phyloP scores from a whole-genome alignment of 2,329 filamentous ascomycete species.

The Cordyceps farinosa region DNA sequence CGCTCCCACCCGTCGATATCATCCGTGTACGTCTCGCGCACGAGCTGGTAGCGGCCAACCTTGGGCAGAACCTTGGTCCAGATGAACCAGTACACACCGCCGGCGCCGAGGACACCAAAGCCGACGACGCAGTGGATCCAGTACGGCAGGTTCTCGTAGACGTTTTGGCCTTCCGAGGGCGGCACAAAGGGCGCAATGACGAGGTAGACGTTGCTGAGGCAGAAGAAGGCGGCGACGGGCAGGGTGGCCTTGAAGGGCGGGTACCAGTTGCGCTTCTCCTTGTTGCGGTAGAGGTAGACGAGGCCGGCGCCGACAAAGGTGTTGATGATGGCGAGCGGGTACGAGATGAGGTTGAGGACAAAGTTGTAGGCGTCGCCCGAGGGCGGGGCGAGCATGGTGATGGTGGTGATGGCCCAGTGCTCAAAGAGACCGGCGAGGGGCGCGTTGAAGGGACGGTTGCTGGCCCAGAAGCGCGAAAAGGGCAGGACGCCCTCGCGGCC shows the following conservation, averaged over 20 bases:
- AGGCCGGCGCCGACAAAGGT: constrained; percentile 51
- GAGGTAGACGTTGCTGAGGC: constrained; percentile 59
- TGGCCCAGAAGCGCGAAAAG: constrained; percentile 59
- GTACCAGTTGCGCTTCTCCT: constrained; percentile 46
- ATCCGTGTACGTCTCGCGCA: constrained; percentile 51
- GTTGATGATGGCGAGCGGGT: constrained; percentile 59
- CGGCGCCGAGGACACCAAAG: constrained; percentile 49
- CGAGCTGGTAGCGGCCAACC: constrained; percentile 52
- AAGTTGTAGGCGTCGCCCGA: constrained; percentile 66
- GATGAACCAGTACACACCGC: constrained; percentile 53
- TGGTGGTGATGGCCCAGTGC: constrained; percentile 61
- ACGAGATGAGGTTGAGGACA: constrained; percentile 59
- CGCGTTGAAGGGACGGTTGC: constrained; percentile 61
- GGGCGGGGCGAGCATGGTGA: constrained; percentile 64
- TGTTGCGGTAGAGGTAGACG: constrained; percentile 50
- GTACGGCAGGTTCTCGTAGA: constrained; percentile 54
- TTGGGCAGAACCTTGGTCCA: constrained; percentile 52
- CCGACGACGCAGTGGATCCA: constrained; percentile 57
- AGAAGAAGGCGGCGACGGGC: constrained; percentile 55
- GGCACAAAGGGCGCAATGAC: constrained; percentile 57
- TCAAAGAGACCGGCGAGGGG: constrained; percentile 59
- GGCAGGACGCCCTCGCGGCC: constrained; percentile 65
- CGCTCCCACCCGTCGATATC: constrained; percentile 61
- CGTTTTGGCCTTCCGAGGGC: constrained; percentile 47
- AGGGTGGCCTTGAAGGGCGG: constrained; percentile 53